Evolutionary conservation across 2,329 filamentous ascomycete genomes (phyloP), one percentile per base, ranked within the genome.

Genomic region (Akanthomyces uredinophilus): DNA sequence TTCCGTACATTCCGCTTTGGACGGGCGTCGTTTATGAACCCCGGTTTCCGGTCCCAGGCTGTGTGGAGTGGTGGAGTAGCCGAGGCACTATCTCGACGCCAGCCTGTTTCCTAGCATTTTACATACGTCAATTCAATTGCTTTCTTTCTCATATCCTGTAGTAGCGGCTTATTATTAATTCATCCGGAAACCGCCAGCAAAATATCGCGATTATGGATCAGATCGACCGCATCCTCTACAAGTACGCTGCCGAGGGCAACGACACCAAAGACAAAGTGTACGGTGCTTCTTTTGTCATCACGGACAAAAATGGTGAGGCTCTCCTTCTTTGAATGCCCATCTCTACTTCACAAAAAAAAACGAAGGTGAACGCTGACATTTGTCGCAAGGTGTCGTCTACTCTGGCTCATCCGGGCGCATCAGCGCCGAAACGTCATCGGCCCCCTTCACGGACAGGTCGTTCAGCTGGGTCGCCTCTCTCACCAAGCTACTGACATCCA

Each of bases 401-500:
- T 65, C 68, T 47, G 69, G 68, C 32, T 64, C 69, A 1, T 66
- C 72, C 1, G 74, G 74, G 6, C 69, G 71, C 8, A 69, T 66
- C 37, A 57, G 70, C 20, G 39, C 69, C 6, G 35, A 49, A 1
- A 61, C 65, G 32, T 68, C 73, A 0, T 55, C 66, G 0, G 20
- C 39, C 3, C 41, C 64, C 2, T 77, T 73, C 64, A 64, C 61
- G 0, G 49, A 65, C 3, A 60, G 65, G 27, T 69, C 74, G 0
- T 70, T 75, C 54, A 67, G 67, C 18, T 73, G 67, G 66, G 66
- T 70, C 4, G 73, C 73, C 14, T 75, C 73, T 39, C 61, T 75
- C 65, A 75, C 73, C 51, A 76, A 76, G 64, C 65, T 75, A n/a
- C 53, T 73, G 41, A 74, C 73, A 2, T 65, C 68, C 6, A 70